Evolutionary conservation across 768 basidiomycete species (phyloP), one percentile per base, ranked within the genome.

Genomic region (Phaeotremella fagi): DNA sequence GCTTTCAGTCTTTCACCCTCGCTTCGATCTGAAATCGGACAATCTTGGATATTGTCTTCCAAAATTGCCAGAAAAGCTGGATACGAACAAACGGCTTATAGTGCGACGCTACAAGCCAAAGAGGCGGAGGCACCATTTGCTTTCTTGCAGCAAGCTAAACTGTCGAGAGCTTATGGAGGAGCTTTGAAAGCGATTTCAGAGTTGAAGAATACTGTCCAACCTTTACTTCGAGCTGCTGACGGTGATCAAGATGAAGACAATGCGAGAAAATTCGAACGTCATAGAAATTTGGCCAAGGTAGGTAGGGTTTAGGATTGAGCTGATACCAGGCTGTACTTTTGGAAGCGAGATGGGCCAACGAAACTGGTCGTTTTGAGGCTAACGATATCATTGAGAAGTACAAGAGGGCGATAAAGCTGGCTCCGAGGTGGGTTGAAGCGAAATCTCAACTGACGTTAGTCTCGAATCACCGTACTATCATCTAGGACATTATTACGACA

Each of bases 31-130:
- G 84, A 86, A 61, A 84, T 92, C 31, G 86, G 90, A 2, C 80
- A 81, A 43, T 84, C 89, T 0, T 99, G 95, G 95, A 80, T 98
- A 12, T 79, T 82, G 24, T 97, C 86, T 55, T 86, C 92, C n/a
- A 97, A 92, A 71, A 90, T 91, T 51, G 95, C 95, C 28, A 79
- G 95, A 28, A 99, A 97, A 70, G 88, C 91, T 2, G 87, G 89
- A 0, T 91, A 98, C 70, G 85, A 83, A 79, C 94, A 97, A 76
- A 97, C 94, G 0, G 90, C 95, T 1, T 99, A 98, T 71, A 95
- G 88, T 66, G 91, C 95, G 4, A 83, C 87, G 59, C 80, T 99
- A 0, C 95, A 99, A 75, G 90, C 91, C 0, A 82, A 84, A 51
- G 85, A 88, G 64, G 79, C 78, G 58, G 79, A 82, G 20, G 81